These are phyloP conservation scores for Drosera spatulata DNA, from an alignment of 179 eudicot genomes.

Conservation along the genomic window DNA sequence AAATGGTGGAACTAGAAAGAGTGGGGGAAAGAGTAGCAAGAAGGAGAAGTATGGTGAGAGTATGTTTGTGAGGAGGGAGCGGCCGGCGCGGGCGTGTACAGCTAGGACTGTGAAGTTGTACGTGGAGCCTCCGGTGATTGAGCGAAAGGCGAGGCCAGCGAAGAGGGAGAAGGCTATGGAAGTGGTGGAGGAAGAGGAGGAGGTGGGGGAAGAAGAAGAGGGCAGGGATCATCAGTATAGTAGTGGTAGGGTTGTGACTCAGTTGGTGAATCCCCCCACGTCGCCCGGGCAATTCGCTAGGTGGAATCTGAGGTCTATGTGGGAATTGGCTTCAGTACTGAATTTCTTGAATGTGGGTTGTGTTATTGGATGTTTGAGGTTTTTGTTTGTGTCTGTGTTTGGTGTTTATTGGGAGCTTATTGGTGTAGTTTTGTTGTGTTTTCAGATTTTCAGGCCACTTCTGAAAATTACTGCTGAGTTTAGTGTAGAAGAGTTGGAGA, in stretches of 20 bases:
- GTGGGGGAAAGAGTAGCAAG: slow-evolving; percentile 9
- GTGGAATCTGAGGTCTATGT: slow-evolving; percentile 72
- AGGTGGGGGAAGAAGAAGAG: neutral
- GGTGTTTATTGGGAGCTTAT: slow-evolving; percentile 6
- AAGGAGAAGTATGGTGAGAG: slow-evolving; percentile 10
- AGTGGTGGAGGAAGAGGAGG: slow-evolving; percentile 22
- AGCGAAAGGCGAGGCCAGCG: slow-evolving; percentile 31
- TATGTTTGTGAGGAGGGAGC: slow-evolving; percentile 43
- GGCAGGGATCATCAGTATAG: slow-evolving; percentile 20
- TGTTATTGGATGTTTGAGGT: slow-evolving; percentile 3
- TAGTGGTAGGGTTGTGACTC: slow-evolving; percentile 46
- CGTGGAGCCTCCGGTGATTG: slow-evolving; percentile 51
- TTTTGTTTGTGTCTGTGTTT: neutral
- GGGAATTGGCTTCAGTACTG: slow-evolving; percentile 82
- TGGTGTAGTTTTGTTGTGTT: slow-evolving; percentile 16
- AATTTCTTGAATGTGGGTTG: slow-evolving; percentile 69
- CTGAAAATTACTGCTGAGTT: slow-evolving; percentile 72
- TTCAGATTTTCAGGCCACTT: slow-evolving; percentile 70
- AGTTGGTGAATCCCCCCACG: slow-evolving; percentile 32
- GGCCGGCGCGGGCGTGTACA: slow-evolving; percentile 91
- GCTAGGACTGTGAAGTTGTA: slow-evolving; percentile 51
- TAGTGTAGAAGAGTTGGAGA: slow-evolving; percentile 88
- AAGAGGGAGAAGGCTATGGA: slow-evolving; percentile 24
- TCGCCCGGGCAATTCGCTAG: slow-evolving; percentile 46
- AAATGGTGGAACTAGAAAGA: slow-evolving; percentile 5